Evolutionary conservation across 2,329 filamentous ascomycete genomes (phyloP).

Genomic region (Scedosporium dehoogii): DNA sequence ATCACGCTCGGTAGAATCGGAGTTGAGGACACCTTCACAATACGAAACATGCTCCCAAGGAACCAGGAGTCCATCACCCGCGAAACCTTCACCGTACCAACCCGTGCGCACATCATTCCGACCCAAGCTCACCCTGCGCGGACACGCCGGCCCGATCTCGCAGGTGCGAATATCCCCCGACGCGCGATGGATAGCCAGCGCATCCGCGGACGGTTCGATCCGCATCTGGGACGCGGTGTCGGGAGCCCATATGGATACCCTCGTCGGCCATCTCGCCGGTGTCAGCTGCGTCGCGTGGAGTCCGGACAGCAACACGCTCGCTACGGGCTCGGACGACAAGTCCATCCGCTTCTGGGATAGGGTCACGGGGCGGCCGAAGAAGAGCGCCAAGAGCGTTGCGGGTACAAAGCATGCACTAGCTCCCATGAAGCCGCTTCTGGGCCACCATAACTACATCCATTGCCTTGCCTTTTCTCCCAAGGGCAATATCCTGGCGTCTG

Average conservation of each 20-base stretch:
- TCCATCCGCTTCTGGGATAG: conserved; percentile 86
- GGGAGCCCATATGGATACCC: conserved; percentile 72
- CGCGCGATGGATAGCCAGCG: conserved; percentile 79
- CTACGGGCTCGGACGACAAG: conserved; percentile 93
- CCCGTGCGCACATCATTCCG: conserved; percentile 56
- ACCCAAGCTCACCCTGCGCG: conserved; percentile 60
- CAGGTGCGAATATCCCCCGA: conserved; percentile 87
- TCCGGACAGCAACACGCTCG: conserved; percentile 77
- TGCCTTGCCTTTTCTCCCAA: conserved; percentile 94
- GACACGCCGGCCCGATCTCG: conserved; percentile 71
- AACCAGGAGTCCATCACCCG: conserved; percentile 23
- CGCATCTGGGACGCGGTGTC: conserved; percentile 82
- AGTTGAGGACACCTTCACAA: conserved; percentile 25
- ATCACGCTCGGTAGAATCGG: conserved; percentile 23
- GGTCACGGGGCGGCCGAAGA: conserved; percentile 46
- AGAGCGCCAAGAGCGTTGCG: conserved; percentile 27
- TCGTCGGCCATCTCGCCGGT: conserved; percentile 88
- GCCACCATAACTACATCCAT: conserved; percentile 95
- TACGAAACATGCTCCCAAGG: conserved; percentile 15
- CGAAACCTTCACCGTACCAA: conserved; percentile 27
- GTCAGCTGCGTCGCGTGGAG: conserved; percentile 92
- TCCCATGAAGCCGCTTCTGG: conserved; percentile 53
- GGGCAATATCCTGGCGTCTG: conserved; percentile 91
- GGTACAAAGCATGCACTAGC: background rate
- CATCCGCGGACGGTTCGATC: conserved; percentile 79